Evolutionary conservation across 176 grass and related monocot genomes (phyloP).

Genomic region (Oryza meridionalis): DNA sequence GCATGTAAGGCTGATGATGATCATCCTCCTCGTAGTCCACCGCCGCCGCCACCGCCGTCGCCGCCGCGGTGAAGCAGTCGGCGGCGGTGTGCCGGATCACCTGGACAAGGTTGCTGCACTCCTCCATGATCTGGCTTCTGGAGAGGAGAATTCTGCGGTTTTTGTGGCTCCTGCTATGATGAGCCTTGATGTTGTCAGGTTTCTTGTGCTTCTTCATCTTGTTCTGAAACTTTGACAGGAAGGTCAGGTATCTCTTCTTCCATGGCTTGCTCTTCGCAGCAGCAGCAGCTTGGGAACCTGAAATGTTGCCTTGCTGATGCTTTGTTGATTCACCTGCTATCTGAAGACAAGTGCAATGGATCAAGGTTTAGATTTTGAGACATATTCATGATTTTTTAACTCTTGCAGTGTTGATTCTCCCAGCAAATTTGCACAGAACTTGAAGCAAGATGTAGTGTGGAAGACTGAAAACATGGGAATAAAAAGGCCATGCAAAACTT

Average conservation of each 20-base stretch:
- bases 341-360: constrained; percentile 5
- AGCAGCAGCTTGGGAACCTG: constrained; percentile 15
- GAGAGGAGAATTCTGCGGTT: not conserved
- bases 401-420: not conserved
- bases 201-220: constrained; percentile 49
- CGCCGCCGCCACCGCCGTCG: not conserved
- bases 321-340: constrained; percentile 2
- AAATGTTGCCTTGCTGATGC: not conserved
- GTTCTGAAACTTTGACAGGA: constrained; percentile 44
- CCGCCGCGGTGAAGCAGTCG: constrained; percentile 31
- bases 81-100: constrained; percentile 20
- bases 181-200: constrained; percentile 26
- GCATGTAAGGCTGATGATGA: constrained; percentile 47
- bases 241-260: constrained; percentile 44
- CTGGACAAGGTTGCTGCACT: constrained; percentile 18
- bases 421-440: not conserved
- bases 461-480: not conserved
- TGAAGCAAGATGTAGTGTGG: not conserved
- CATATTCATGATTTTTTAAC: not conserved
- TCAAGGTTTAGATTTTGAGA: not conserved
- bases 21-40: constrained; percentile 15
- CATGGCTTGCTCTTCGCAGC: constrained; percentile 43
- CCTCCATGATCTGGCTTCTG: constrained; percentile 31
- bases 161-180: not conserved
- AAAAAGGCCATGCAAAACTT: not conserved